Conservation (phyloP, 345 rosid species). For the Nephelium lappaceum region DNA sequence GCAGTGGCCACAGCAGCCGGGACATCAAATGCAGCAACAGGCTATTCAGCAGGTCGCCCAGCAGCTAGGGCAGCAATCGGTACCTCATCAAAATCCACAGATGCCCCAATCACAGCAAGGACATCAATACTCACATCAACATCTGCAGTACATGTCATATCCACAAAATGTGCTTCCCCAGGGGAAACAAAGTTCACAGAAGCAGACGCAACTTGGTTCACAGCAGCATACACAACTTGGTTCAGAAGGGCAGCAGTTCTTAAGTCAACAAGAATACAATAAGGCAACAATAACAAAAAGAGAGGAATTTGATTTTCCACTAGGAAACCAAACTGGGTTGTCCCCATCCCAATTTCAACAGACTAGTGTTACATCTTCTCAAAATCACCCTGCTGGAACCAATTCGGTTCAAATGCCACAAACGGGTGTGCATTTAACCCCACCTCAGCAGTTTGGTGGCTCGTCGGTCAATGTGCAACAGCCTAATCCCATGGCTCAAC, state of each 20-base stretch:
- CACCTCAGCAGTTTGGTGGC: slow-evolving; percentile 60
- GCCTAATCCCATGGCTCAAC: slow-evolving; percentile 42
- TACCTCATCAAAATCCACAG: slow-evolving; percentile 44
- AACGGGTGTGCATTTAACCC: slow-evolving; percentile 47
- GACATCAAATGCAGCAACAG: slow-evolving; percentile 56
- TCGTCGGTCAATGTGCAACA: slow-evolving; percentile 54
- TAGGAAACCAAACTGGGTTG: slow-evolving; percentile 55
- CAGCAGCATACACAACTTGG: slow-evolving; percentile 53
- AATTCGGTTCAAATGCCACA: slow-evolving; percentile 46
- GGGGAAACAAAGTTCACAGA: slow-evolving; percentile 52
- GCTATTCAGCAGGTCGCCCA: slow-evolving; percentile 47
- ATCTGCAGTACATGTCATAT: slow-evolving; percentile 60
- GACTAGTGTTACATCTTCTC: slow-evolving; percentile 53
- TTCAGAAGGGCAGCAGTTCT: slow-evolving; percentile 57
- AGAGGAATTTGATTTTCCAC: slow-evolving; percentile 64
- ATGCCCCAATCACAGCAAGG: slow-evolving; percentile 46
- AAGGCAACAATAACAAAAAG: slow-evolving; percentile 45
- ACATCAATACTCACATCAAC: slow-evolving; percentile 60
- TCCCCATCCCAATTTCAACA: slow-evolving; percentile 68
- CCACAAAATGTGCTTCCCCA: slow-evolving; percentile 54
- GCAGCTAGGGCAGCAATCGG: slow-evolving; percentile 46
- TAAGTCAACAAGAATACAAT: slow-evolving; percentile 51
- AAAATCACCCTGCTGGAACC: slow-evolving; percentile 49
- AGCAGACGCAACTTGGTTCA: slow-evolving; percentile 51
- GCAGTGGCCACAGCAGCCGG: slow-evolving; percentile 47